These are phyloP conservation scores for Chaetomium globosum DNA, from an alignment of 2,329 filamentous ascomycete species.

Conservation along the genomic window DNA sequence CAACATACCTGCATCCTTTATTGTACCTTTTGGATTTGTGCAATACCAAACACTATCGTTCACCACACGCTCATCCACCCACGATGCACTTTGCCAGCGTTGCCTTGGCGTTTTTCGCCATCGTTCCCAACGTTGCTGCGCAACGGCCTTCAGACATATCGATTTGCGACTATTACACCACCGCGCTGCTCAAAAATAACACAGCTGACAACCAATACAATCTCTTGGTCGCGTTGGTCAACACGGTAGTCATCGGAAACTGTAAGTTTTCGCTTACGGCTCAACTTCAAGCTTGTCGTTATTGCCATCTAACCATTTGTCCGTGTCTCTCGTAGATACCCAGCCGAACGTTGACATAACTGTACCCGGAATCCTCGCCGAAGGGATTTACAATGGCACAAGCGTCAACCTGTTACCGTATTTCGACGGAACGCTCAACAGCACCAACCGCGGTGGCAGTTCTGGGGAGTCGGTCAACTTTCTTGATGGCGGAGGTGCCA, in stretches of 20 bases:
- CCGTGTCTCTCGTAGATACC: not conserved
- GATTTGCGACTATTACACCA: conserved; percentile 16
- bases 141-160: conserved; percentile 10
- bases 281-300: not conserved
- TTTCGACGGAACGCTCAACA: conserved; percentile 7
- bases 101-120: not conserved
- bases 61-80: not conserved
- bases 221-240: conserved; percentile 1
- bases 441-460: conserved; percentile 10
- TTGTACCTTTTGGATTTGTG: too few relatives aligned
- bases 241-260: conserved; percentile 17
- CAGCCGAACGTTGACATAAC: conserved; percentile 10
- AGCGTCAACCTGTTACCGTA: not conserved
- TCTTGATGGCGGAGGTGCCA: conserved; percentile 11
- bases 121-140: not conserved
- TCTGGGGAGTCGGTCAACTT: conserved; percentile 8
- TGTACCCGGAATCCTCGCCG: conserved; percentile 8
- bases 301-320: not conserved
- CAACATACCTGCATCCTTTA: too few relatives aligned
- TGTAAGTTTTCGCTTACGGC: not conserved
- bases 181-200: conserved; percentile 9
- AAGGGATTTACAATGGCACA: conserved; percentile 1
- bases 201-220: conserved; percentile 10
- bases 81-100: not conserved
- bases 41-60: too few relatives aligned